phyloP scores from a whole-genome alignment of 441 rosid species.

The Erodium trifolium region DNA sequence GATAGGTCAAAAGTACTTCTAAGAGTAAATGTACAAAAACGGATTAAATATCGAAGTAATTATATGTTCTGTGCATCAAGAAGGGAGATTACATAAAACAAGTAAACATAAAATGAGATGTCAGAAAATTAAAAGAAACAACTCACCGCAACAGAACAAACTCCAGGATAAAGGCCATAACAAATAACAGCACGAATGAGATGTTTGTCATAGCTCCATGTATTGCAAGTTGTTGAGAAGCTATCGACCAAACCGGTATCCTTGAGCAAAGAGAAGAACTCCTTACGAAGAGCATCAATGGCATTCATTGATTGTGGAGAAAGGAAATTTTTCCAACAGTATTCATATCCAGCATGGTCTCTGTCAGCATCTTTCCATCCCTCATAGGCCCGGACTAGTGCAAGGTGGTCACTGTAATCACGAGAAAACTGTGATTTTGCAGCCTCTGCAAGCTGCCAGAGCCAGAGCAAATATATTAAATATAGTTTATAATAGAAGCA shows the following conservation, averaged over 20 bases:
- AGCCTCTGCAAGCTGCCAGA: slow-evolving; percentile 73
- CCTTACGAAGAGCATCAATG: slow-evolving; percentile 87
- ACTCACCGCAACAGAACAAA: slow-evolving; percentile 86
- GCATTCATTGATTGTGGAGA: slow-evolving; percentile 96
- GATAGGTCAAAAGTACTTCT: not conserved
- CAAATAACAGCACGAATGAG: slow-evolving; percentile 92
- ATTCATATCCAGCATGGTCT: slow-evolving; percentile 90
- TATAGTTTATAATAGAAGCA: not conserved
- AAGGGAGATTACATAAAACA: slow-evolving; percentile 3
- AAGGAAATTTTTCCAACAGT: slow-evolving; percentile 96
- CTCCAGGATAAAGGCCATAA: slow-evolving; percentile 95
- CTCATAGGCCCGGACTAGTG: slow-evolving; percentile 98
- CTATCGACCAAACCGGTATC: slow-evolving; percentile 71
- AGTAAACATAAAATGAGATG: not conserved
- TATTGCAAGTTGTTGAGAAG: slow-evolving; percentile 55
- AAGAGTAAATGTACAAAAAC: too few relatives aligned
- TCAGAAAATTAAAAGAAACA: not conserved
- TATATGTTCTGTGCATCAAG: not conserved
- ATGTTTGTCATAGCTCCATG: slow-evolving; percentile 80
- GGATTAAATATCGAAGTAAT: too few relatives aligned
- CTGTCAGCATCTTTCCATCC: slow-evolving; percentile 98
- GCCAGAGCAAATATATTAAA: slow-evolving; percentile 7
- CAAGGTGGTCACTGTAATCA: slow-evolving; percentile 98
- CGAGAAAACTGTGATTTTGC: slow-evolving; percentile 95
- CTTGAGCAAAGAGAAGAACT: slow-evolving; percentile 72